A percentile compares a stretch with the other conserved stretches of the same genome.
Evolutionary conservation across 306 rosid species (phyloP).

Genomic region (Mucuna pruriens): DNA sequence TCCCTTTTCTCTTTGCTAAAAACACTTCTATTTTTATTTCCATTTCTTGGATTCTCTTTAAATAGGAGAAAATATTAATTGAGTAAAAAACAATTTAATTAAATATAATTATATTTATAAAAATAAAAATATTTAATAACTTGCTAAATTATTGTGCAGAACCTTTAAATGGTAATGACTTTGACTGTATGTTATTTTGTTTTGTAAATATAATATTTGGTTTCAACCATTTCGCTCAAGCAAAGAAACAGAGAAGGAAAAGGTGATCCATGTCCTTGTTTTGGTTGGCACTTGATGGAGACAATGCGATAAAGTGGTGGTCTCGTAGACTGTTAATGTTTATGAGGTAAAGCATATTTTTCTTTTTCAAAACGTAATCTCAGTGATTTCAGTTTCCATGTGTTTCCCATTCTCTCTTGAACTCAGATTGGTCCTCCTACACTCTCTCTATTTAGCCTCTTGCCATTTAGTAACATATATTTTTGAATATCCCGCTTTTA

Average conservation of each 20-base stretch:
- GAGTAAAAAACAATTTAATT: not conserved
- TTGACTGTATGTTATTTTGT: not conserved
- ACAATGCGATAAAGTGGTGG: not conserved
- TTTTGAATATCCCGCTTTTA: too few relatives aligned
- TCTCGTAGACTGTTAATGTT: not conserved
- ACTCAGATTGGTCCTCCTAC: not conserved
- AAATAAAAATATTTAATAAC: not conserved
- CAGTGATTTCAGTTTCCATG: not conserved
- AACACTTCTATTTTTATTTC: not conserved
- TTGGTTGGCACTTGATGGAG: not conserved
- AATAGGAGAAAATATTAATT: not conserved
- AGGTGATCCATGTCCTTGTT: not conserved
- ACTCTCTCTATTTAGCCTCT: not conserved
- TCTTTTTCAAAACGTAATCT: not conserved
- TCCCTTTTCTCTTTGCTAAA: not conserved
- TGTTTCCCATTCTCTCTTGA: not conserved
- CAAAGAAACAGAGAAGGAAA: not conserved
- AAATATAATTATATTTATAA: not conserved
- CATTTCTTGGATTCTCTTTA: not conserved
- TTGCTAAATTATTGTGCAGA: not conserved
- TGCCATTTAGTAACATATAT: not conserved
- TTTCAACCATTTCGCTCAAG: not conserved
- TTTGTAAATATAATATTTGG: not conserved
- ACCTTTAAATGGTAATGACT: not conserved
- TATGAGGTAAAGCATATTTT: not conserved